Evolutionary conservation across 2,329 filamentous ascomycete species (phyloP), one percentile per base, ranked within the genome.

Genomic region (Herpotrichia juniperi): DNA sequence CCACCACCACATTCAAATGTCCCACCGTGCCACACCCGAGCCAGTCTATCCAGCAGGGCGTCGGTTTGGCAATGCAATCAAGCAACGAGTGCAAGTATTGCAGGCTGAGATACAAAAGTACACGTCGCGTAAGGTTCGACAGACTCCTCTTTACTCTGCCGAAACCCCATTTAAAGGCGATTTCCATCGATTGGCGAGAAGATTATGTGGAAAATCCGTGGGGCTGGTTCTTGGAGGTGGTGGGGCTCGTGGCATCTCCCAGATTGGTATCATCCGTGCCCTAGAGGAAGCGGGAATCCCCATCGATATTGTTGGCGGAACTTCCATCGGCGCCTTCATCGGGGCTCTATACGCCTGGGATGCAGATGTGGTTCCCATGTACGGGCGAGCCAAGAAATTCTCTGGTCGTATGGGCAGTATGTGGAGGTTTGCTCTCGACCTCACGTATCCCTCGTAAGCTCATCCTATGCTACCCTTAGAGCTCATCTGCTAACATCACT

Each of bases 71-170:
- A 89, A 89, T 4, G 91, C 88, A 0, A 78, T 99, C 54, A 97
- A 97, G 72, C 90, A 97, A 67, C 82, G 93, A 30, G 94, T 99
- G 4, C 93, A 99, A 72, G 92, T 94, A 5, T 74, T 99, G 3
- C 94, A 97, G 70, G 94, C 94, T 0, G 94, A 97, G 69, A 97
- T 99, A 17, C 93, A 97, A 68, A 97, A 97, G 71, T 99, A 97
- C 71, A 97, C 96, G 0, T 96, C 92, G 1, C 85, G 91, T n/a
- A 88, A 90, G 59, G 87, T 96, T n/a, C 87, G 90, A 22, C 92
- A 96, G 63, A 89, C 87, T 2, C 89, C 92, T 0, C 85, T 96
- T 30, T 99, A 97, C 70, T 92, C 93, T 0, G 87, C 93, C 0
- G 91, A 97, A 48, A 92, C 91, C 0, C 89, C 93, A 0, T 96